A percentile compares a stretch with the other conserved stretches of the same genome.
Evolutionary conservation across 2,329 filamentous ascomycete genomes (phyloP).

Genomic region (Cercospora janseana): DNA sequence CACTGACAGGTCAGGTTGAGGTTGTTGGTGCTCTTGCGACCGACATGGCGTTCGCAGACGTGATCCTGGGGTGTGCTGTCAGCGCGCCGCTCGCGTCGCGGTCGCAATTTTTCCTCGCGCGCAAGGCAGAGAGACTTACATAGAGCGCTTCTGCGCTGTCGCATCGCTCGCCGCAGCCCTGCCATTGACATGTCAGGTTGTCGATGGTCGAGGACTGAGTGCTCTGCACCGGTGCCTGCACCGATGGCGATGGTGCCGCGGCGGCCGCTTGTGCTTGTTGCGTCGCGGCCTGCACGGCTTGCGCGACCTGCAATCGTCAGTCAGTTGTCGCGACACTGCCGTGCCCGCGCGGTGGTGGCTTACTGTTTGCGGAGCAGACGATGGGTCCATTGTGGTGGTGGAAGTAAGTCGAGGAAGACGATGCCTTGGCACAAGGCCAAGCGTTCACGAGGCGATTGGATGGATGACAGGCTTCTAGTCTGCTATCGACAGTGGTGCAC

Average conservation of each 20-base stretch:
- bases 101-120: background rate
- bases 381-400: slow-evolving; percentile 6
- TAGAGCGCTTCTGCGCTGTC: slow-evolving; percentile 61
- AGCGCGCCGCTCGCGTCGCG: slow-evolving; percentile 9
- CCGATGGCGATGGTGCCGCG: slow-evolving; percentile 30
- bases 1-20: slow-evolving; percentile 95
- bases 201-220: slow-evolving; percentile 41
- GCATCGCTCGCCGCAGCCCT: slow-evolving; percentile 60
- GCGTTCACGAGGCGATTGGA: background rate
- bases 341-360: slow-evolving; percentile 3
- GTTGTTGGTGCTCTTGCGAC: slow-evolving; percentile 98
- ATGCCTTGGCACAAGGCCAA: slow-evolving; percentile 14
- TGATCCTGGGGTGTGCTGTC: slow-evolving; percentile 66
- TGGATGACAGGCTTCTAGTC: no score
- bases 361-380: slow-evolving; percentile 7
- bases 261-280: slow-evolving; percentile 31
- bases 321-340: background rate
- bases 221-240: slow-evolving; percentile 32
- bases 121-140: slow-evolving; percentile 44
- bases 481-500: no score
- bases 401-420: background rate
- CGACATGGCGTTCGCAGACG: slow-evolving; percentile 96
- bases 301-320: slow-evolving; percentile 29
- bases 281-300: slow-evolving; percentile 35
- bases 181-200: slow-evolving; percentile 59